These are phyloP conservation scores for Wickerhamiella sorbophila DNA, from an alignment of 805 yeast genomes.

Conservation along the genomic window DNA sequence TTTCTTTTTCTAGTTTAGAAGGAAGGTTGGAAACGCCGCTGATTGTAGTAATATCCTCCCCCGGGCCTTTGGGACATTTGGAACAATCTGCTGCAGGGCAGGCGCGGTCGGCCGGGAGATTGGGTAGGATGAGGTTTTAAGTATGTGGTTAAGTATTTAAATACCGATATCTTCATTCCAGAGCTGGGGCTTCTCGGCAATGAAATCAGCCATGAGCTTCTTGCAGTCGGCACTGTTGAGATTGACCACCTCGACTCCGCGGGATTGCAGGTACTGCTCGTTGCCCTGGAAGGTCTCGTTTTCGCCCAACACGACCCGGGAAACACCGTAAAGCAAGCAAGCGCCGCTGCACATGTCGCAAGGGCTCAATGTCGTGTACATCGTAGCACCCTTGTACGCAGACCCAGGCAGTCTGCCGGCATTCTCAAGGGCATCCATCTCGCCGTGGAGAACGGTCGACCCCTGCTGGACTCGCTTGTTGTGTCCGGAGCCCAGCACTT, in stretches of 20 bases:
- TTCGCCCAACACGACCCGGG: conserved; percentile 81
- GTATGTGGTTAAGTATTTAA: conserved; percentile 1
- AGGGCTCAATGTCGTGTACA: conserved; percentile 86
- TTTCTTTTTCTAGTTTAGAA: not conserved
- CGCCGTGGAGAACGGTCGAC: conserved; percentile 83
- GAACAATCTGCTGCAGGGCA: too few species aligned
- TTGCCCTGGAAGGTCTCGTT: conserved; percentile 72
- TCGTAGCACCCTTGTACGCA: conserved; percentile 69
- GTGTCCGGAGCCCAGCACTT: conserved; percentile 76
- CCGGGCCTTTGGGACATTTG: too few species aligned
- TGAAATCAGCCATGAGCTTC: conserved; percentile 62
- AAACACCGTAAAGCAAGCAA: conserved; percentile 72
- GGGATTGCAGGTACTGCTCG: conserved; percentile 50
- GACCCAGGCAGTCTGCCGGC: conserved; percentile 80
- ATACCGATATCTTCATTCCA: conserved; percentile 30
- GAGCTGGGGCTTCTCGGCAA: conserved; percentile 33
- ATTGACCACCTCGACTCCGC: conserved; percentile 41
- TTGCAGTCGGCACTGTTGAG: conserved; percentile 26
- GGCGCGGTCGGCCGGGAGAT: too few species aligned
- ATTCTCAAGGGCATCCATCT: conserved; percentile 73
- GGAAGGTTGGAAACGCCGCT: not conserved
- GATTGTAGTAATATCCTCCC: not conserved
- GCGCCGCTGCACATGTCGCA: conserved; percentile 96
- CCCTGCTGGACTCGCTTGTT: conserved; percentile 76
- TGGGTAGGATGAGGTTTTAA: too few species aligned